phyloP scores from a whole-genome alignment of 2,329 filamentous ascomycete genomes.

The Colletotrichum sp. region DNA sequence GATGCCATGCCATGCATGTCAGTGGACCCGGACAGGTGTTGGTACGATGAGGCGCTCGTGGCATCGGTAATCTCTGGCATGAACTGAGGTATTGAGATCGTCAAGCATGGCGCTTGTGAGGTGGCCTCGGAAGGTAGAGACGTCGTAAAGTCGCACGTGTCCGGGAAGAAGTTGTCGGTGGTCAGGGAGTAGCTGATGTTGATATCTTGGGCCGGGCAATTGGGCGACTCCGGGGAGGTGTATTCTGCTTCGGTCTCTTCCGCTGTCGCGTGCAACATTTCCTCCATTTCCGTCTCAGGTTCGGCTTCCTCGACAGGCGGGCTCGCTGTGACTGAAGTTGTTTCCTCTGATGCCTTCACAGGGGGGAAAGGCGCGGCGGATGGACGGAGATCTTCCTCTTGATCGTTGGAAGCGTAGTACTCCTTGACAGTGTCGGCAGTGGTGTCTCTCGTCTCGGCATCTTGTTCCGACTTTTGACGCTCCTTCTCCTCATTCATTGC shows the following conservation, averaged over 20 bases:
- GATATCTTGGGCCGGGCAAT: slow-evolving; percentile 5
- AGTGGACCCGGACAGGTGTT: background rate
- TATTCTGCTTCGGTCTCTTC: slow-evolving; percentile 12
- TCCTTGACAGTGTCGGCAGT: slow-evolving; percentile 37
- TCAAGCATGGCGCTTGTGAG: slow-evolving; percentile 8
- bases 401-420: slow-evolving; percentile 34
- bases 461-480: slow-evolving; percentile 33
- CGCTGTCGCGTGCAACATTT: background rate
- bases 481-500: slow-evolving; percentile 50
- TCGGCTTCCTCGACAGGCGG: background rate
- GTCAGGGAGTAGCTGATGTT: slow-evolving; percentile 6
- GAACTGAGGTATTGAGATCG: slow-evolving; percentile 20
- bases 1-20: slow-evolving; percentile 1
- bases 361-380: slow-evolving; percentile 38
- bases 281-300: background rate
- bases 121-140: background rate
- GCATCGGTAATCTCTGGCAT: slow-evolving; percentile 2
- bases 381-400: slow-evolving; percentile 40
- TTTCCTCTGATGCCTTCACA: background rate
- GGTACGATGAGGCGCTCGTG: slow-evolving; percentile 13
- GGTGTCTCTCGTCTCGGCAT: slow-evolving; percentile 35
- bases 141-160: slow-evolving; percentile 18
- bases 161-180: slow-evolving; percentile 6
- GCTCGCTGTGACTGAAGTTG: background rate
- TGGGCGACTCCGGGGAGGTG: slow-evolving; percentile 15